A percentile compares a stretch with the other conserved stretches of the same genome.
phyloP scores from a whole-genome alignment of 108 stramenopile genomes.

The Cyclotella cryptica region DNA sequence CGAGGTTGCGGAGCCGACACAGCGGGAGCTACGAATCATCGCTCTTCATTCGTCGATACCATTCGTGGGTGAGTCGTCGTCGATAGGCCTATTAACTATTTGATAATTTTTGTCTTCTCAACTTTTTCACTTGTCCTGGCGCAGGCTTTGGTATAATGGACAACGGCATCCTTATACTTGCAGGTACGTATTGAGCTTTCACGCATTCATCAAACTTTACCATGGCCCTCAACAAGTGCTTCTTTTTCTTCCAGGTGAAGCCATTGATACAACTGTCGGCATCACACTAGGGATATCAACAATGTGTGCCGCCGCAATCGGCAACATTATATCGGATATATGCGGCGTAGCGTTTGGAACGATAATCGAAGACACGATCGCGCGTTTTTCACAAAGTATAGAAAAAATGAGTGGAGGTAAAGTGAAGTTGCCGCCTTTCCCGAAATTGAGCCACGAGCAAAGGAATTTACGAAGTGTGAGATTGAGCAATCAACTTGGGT shows the following conservation, averaged over 20 bases:
- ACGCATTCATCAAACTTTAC: too few species aligned
- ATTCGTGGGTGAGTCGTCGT: conserved; percentile 66
- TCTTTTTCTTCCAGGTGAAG: conserved; percentile 68
- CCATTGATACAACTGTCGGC: conserved; percentile 92
- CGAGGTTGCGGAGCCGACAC: conserved; percentile 64
- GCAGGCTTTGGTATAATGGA: conserved; percentile 95
- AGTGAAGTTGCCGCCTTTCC: conserved; percentile 55
- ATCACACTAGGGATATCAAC: conserved; percentile 94
- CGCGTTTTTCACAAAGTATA: conserved; percentile 21
- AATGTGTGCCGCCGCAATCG: conserved; percentile 96
- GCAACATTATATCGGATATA: conserved; percentile 88
- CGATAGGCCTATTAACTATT: neutral
- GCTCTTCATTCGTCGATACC: conserved; percentile 77
- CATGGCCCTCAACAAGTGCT: neutral
- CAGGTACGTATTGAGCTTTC: too few species aligned
- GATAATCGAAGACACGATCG: conserved; percentile 76
- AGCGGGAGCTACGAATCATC: conserved; percentile 56
- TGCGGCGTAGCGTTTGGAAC: conserved; percentile 88
- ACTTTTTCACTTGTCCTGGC: neutral
- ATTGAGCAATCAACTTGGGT: conserved; percentile 78
- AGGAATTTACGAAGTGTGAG: conserved; percentile 74
- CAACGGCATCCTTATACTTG: conserved; percentile 93
- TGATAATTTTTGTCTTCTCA: neutral
- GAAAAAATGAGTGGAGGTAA: conserved; percentile 32
- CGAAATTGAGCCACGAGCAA: conserved; percentile 80